Base-by-base conservation (phyloP, 2,329 filamentous ascomycete genomes). In the Curvularia spicifera region DNA sequence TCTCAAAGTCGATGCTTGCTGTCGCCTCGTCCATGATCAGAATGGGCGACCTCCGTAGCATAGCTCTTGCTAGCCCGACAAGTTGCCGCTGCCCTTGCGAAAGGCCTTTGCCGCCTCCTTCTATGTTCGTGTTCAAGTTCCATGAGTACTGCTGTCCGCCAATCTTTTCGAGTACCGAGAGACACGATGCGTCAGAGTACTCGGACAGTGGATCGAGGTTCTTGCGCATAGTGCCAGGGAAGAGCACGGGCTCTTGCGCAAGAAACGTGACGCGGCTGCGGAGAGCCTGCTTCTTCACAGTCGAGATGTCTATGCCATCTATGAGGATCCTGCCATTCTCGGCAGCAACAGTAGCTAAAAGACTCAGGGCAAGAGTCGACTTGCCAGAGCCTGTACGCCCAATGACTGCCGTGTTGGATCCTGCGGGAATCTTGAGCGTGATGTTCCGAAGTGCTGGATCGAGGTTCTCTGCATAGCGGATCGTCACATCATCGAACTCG, bases 351-450 rank as follows among this genome's bases (percentile, higher is more conserved):
- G 72, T 73, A 9, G 82, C 85, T 0, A 89, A 81, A 1, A 89
- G 77, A 0, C 84, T 81, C 1, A 89, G 76, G 0, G 87, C 86
- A 1, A 94, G 83, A 0, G 91, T 96, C 50, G 89, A 92, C 76
- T 96, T 96, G 3, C 92, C 92, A 4, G 89, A 92, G 1, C 76
- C 76, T 0, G 91, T 96, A 9, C 91, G 86, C 2, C 92, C 92
- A 10, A 93, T 89, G 20, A 96, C 83, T 0, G 91, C 91, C 0
- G 91, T 91, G 50, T 89, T 89, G 53, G 90, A 89, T 0, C 91
- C 91, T 0, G 89, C 89, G 20, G 90, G 90, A 51, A 97, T 91
- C 1, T 82, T 85, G 60, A 97, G 87, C 0, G 85, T 87, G 28
- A 96, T 81, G 44, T 88, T 81, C 7, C 82, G 79, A 0, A 97